Conservation (phyloP, 768 basidiomycete genomes). For the Pholiota molesta region DNA sequence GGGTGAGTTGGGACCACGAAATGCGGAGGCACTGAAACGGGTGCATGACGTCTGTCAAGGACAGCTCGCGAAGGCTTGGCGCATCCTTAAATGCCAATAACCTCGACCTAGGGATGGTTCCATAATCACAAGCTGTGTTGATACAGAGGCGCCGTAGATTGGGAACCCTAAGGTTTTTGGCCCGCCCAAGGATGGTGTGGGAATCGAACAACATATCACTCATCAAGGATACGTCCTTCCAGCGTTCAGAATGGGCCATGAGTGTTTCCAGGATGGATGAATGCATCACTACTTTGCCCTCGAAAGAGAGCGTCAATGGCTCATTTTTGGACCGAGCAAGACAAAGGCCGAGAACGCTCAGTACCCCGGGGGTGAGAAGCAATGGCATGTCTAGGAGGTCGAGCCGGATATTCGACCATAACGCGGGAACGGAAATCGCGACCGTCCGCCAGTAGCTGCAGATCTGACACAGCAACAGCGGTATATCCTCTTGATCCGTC, state of each 20-base stretch:
- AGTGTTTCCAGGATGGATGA: conserved; percentile 14
- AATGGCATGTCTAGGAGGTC: conserved; percentile 9
- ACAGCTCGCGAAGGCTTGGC: conserved; percentile 21
- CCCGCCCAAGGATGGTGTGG: conserved; percentile 14
- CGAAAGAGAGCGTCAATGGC: conserved; percentile 21
- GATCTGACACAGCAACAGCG: conserved; percentile 19
- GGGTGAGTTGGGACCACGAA: conserved; percentile 27
- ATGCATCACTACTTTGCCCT: conserved; percentile 4
- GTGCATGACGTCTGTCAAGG: conserved; percentile 14
- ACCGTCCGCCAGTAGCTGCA: conserved; percentile 31
- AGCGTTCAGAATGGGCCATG: conserved; percentile 21
- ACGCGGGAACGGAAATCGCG: conserved; percentile 22
- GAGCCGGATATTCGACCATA: conserved; percentile 26
- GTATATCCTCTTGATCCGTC: too few species aligned
- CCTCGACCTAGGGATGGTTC: conserved; percentile 1
- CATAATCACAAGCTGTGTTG: conserved; percentile 1
- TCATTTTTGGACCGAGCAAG: conserved; percentile 22
- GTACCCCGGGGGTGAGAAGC: neutral
- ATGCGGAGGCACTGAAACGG: conserved; percentile 23
- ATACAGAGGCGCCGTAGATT: conserved; percentile 20
- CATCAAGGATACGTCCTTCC: conserved; percentile 22
- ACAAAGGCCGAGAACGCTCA: conserved; percentile 22
- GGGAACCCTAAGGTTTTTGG: conserved; percentile 13
- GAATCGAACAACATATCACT: conserved; percentile 17
- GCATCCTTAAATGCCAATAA: conserved; percentile 25